Evolutionary conservation across 208 protist genomes (phyloP).

Genomic region (Crithidia fasciculata): DNA sequence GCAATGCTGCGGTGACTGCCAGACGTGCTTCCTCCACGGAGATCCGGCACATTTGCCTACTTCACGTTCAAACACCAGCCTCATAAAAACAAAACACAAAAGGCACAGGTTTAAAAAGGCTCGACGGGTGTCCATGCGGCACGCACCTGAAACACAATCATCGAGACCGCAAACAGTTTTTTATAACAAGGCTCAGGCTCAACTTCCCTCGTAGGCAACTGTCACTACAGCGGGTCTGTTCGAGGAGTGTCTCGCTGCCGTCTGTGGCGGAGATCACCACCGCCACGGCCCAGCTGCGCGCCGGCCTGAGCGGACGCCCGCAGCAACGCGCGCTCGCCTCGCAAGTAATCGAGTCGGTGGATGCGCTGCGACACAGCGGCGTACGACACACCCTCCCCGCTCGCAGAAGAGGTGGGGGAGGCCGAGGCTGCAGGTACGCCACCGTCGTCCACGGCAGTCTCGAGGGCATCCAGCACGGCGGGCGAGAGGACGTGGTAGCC

Average conservation of each 20-base stretch:
- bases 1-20: too few species aligned
- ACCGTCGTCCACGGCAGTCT: constrained; percentile 34
- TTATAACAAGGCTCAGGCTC: too few species aligned
- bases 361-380: constrained; percentile 25
- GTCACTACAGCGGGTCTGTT: background rate
- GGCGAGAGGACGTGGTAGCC: constrained; percentile 53
- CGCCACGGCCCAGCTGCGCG: background rate
- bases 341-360: constrained; percentile 58
- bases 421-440: background rate
- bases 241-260: constrained; percentile 1
- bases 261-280: background rate
- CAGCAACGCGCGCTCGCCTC: constrained; percentile 30
- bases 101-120: too few species aligned
- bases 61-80: too few species aligned
- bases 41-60: too few species aligned
- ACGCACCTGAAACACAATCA: too few species aligned
- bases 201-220: too few species aligned
- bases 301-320: background rate
- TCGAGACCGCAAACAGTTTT: too few species aligned
- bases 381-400: background rate
- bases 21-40: too few species aligned
- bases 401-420: constrained; percentile 1
- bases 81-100: too few species aligned
- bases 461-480: constrained; percentile 45
- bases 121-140: too few species aligned